These are phyloP conservation scores for Acarospora socialis DNA, from an alignment of 2,329 filamentous ascomycete genomes.

Conservation along the genomic window DNA sequence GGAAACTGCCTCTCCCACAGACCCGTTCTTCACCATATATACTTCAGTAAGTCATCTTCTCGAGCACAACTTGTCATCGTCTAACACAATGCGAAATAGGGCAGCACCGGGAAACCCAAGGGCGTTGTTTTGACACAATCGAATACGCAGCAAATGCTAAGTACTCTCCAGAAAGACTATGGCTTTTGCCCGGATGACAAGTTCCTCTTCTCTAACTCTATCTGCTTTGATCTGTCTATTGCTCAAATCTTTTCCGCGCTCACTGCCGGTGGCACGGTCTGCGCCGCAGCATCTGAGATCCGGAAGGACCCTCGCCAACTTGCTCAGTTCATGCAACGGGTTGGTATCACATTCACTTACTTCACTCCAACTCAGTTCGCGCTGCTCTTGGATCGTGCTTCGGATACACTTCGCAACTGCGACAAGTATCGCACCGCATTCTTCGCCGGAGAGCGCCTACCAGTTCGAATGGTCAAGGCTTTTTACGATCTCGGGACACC, in stretches of 20 bases:
- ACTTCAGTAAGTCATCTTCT: conserved; percentile 13
- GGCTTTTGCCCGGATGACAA: conserved; percentile 3
- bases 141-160: conserved; percentile 10
- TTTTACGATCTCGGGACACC: conserved; percentile 9
- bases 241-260: conserved; percentile 26
- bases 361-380: conserved; percentile 31
- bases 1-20: conserved; percentile 5
- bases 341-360: conserved; percentile 25
- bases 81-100: no score
- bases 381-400: conserved; percentile 15
- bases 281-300: conserved; percentile 19
- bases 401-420: conserved; percentile 11
- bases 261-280: conserved; percentile 23
- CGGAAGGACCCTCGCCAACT: conserved; percentile 25
- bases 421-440: conserved; percentile 20
- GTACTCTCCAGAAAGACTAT: conserved; percentile 8
- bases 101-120: no score
- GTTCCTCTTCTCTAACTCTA: no score
- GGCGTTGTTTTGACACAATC: conserved; percentile 7
- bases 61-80: no score
- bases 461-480: conserved; percentile 7
- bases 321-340: conserved; percentile 21
- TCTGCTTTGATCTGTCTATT: conserved; percentile 30
- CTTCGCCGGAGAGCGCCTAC: no score
- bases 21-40: conserved; percentile 16